Evolutionary conservation across 805 yeast species (phyloP).

Genomic region (Lipomyces yamadae): DNA sequence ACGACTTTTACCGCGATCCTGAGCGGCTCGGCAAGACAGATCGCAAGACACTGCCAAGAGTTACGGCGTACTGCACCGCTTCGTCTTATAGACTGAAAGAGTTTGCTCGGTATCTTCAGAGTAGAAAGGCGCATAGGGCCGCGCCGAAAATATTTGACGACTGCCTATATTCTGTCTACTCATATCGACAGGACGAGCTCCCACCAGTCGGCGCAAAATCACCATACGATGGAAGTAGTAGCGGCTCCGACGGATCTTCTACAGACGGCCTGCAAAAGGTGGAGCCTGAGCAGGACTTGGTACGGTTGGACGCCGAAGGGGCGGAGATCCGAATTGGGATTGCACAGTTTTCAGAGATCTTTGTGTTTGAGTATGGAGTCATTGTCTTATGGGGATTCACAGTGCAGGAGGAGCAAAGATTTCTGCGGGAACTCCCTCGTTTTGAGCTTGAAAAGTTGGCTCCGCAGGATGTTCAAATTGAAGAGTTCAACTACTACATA

Average conservation of each 20-base stretch:
- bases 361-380: slow-evolving; percentile 96
- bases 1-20: slow-evolving; percentile 82
- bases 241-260: slow-evolving; percentile 4
- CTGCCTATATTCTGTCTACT: slow-evolving; percentile 90
- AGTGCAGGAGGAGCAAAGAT: slow-evolving; percentile 77
- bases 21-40: slow-evolving; percentile 88
- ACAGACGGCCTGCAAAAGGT: slow-evolving; percentile 1
- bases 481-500: slow-evolving; percentile 92
- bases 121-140: slow-evolving; percentile 60
- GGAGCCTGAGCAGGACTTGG: slow-evolving; percentile 45
- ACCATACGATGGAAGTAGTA: slow-evolving; percentile 10
- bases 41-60: slow-evolving; percentile 83
- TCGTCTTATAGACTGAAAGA: slow-evolving; percentile 91
- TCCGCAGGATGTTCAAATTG: slow-evolving; percentile 88
- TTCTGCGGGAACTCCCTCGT: slow-evolving; percentile 80
- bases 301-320: slow-evolving; percentile 88
- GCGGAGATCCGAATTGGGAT: slow-evolving; percentile 90
- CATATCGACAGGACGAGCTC: slow-evolving; percentile 41
- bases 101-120: slow-evolving; percentile 80
- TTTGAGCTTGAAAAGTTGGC: slow-evolving; percentile 90
- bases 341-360: slow-evolving; percentile 69
- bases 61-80: slow-evolving; percentile 95
- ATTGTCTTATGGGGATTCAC: slow-evolving; percentile 96
- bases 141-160: slow-evolving; percentile 91
- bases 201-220: slow-evolving; percentile 2